Conservation (phyloP, 1,284 basidiomycete species). For the Fomitiporia mediterranea region DNA sequence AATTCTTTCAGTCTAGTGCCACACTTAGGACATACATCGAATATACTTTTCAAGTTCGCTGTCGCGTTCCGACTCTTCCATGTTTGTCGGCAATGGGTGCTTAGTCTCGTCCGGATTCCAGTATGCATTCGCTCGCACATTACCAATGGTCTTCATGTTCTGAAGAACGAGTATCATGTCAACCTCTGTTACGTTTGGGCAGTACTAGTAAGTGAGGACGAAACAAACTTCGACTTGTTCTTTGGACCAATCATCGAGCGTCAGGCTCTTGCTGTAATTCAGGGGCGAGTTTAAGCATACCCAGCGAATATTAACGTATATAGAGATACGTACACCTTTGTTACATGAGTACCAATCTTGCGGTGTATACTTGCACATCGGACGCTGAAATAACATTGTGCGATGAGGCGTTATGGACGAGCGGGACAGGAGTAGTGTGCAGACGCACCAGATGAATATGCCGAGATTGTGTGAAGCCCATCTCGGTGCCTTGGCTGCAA, state of each 20-base stretch:
- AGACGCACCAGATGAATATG: constrained; percentile 70
- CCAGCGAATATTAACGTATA: background rate
- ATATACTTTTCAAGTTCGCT: constrained; percentile 84
- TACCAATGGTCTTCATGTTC: constrained; percentile 74
- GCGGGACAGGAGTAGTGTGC: background rate
- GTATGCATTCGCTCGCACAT: constrained; percentile 66
- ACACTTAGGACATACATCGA: constrained; percentile 54
- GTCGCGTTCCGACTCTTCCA: constrained; percentile 74
- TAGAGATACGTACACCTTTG: constrained; percentile 64
- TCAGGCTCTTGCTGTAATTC: constrained; percentile 72
- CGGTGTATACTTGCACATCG: constrained; percentile 83
- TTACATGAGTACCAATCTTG: constrained; percentile 83
- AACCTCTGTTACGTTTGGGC: no score
- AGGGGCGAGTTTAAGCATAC: background rate
- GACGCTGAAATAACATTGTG: constrained; percentile 44
- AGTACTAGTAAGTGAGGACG: no score
- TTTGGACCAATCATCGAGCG: constrained; percentile 79
- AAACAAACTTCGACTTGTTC: constrained; percentile 75
- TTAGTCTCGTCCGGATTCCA: constrained; percentile 75
- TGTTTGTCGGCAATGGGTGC: constrained; percentile 74
- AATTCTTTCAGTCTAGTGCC: no score
- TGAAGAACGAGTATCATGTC: no score
- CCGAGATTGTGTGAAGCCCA: constrained; percentile 83
- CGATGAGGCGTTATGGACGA: background rate
- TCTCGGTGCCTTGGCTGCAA: constrained; percentile 51